phyloP scores from a whole-genome alignment of 257 asterid species.

The Ophiorrhiza pumila region DNA sequence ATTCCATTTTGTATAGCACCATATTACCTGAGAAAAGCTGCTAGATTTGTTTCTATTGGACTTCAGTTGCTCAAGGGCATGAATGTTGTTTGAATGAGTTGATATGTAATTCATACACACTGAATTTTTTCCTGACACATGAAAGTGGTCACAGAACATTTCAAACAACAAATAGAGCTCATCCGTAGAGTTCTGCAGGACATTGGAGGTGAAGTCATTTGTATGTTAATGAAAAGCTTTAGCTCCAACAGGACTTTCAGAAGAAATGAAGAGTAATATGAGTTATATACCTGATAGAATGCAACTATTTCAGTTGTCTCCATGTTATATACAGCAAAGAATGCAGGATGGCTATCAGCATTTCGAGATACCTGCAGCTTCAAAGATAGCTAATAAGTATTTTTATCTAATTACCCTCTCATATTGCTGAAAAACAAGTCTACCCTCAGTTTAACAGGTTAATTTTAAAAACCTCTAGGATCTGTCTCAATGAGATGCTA shows the following conservation, averaged over 20 bases:
- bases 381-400: conserved; percentile 28
- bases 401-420: not conserved
- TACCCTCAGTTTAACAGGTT: not conserved
- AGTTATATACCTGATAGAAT: conserved; percentile 66
- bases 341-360: conserved; percentile 86
- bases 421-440: not conserved
- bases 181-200: conserved; percentile 80
- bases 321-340: conserved; percentile 96
- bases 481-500: not conserved
- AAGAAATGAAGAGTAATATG: not conserved
- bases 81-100: conserved; percentile 78
- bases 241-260: conserved; percentile 15
- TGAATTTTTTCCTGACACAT: conserved; percentile 68
- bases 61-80: conserved; percentile 75
- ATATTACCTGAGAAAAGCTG: conserved; percentile 72
- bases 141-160: conserved; percentile 79
- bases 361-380: conserved; percentile 65
- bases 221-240: not conserved
- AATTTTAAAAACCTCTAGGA: not conserved
- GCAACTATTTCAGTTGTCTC: conserved; percentile 89
- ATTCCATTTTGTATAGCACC: not conserved
- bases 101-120: conserved; percentile 70
- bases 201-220: conserved; percentile 6
- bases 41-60: conserved; percentile 63
- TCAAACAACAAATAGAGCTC: conserved; percentile 84